These are phyloP conservation scores for Fomitopsis betulina DNA, from an alignment of 1,284 basidiomycete species.

Conservation along the genomic window DNA sequence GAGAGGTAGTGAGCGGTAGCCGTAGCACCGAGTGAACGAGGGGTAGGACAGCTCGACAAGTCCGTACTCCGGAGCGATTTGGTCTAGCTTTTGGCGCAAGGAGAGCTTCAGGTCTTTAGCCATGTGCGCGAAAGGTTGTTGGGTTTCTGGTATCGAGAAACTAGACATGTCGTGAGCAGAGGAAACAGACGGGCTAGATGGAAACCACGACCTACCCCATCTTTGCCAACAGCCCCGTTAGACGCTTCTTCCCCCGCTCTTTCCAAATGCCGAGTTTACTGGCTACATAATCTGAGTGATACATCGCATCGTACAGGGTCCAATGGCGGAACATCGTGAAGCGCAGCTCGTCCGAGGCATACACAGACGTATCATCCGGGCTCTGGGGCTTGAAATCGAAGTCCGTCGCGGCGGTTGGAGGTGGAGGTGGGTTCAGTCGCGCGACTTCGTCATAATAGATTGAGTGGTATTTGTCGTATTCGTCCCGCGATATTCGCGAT, in stretches of 20 bases:
- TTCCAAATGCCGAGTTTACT: conserved; percentile 96
- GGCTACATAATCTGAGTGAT: conserved; percentile 95
- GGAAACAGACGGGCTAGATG: not conserved
- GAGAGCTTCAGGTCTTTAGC: conserved; percentile 87
- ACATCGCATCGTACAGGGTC: conserved; percentile 97
- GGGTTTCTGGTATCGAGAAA: conserved; percentile 90
- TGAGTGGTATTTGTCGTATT: conserved; percentile 79
- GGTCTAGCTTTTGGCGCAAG: conserved; percentile 81
- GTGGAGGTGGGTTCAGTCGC: conserved; percentile 71
- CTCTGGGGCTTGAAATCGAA: conserved; percentile 49
- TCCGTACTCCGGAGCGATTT: conserved; percentile 94
- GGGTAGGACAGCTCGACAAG: conserved; percentile 93
- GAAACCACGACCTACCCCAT: conserved; percentile 75
- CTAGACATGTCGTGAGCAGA: conserved; percentile 33
- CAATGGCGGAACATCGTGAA: conserved; percentile 97
- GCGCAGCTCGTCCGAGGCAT: conserved; percentile 81
- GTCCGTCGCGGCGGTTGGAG: conserved; percentile 30
- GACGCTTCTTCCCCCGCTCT: conserved; percentile 83
- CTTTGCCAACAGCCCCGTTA: conserved; percentile 93
- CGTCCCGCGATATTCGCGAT: conserved; percentile 81
- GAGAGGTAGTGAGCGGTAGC: conserved; percentile 82
- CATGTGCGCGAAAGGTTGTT: conserved; percentile 95
- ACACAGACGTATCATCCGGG: conserved; percentile 79
- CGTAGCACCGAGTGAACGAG: conserved; percentile 89
- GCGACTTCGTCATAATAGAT: conserved; percentile 88